phyloP scores from a whole-genome alignment of 2,329 filamentous ascomycete genomes.

The Didymella keratinophila region DNA sequence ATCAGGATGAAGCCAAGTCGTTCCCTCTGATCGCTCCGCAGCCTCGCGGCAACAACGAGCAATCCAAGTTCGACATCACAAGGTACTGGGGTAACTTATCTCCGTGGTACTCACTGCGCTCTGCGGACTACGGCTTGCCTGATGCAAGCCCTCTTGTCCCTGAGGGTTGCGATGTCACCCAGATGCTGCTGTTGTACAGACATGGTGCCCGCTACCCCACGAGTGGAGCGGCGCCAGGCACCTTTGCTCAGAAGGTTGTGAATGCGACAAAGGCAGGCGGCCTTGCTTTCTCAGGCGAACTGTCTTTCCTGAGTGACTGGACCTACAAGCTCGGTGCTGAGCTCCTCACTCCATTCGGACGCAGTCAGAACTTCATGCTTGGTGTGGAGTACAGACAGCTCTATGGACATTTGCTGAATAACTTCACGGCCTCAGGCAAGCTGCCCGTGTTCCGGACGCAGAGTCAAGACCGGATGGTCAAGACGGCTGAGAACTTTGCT shows the following conservation, averaged over 20 bases:
- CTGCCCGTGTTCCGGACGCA: conserved; percentile 51
- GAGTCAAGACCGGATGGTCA: conserved; percentile 45
- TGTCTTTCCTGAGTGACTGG: conserved; percentile 38
- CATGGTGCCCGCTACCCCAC: conserved; percentile 45
- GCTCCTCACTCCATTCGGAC: conserved; percentile 42
- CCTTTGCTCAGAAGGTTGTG: conserved; percentile 36
- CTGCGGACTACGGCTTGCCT: conserved; percentile 39
- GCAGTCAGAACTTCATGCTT: conserved; percentile 52
- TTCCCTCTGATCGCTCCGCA: conserved; percentile 37
- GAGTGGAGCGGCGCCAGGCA: conserved; percentile 33
- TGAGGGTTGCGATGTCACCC: conserved; percentile 38
- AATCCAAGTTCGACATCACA: conserved; percentile 37
- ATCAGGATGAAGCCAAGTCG: conserved; percentile 29
- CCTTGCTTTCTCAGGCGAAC: conserved; percentile 37
- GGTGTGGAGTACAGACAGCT: conserved; percentile 53
- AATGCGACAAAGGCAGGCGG: conserved; percentile 38
- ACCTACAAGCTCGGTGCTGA: conserved; percentile 44
- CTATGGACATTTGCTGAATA: conserved; percentile 55
- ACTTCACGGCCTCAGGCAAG: conserved; percentile 50
- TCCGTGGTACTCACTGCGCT: conserved; percentile 42
- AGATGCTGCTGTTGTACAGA: conserved; percentile 41
- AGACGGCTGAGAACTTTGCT: conserved; percentile 44
- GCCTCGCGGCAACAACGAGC: conserved; percentile 29
- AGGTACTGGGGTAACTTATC: conserved; percentile 45
- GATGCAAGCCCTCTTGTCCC: conserved; percentile 38